Evolutionary conservation across 2,329 filamentous ascomycete species (phyloP).

Genomic region (Pyricularia sp.): DNA sequence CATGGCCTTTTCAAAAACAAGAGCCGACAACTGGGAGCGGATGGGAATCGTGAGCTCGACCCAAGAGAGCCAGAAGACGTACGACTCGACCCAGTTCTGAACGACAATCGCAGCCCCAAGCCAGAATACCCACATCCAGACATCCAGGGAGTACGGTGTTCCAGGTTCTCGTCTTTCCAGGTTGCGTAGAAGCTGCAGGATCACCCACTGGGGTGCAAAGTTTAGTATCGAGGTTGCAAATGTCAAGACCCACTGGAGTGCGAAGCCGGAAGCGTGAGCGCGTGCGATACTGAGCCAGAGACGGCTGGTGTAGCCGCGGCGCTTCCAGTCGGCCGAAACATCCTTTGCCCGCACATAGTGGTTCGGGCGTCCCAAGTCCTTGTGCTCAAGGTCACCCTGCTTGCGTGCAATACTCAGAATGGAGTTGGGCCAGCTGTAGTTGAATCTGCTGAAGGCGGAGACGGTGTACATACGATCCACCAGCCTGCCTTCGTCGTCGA

Average conservation of each 20-base stretch:
- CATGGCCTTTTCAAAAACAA: constrained; percentile 71
- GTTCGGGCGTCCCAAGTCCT: constrained; percentile 53
- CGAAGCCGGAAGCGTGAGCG: constrained; percentile 46
- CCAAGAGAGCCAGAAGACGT: constrained; percentile 56
- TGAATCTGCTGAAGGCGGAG: constrained; percentile 52
- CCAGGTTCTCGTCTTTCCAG: constrained; percentile 47
- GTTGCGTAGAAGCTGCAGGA: constrained; percentile 54
- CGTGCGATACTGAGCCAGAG: constrained; percentile 53
- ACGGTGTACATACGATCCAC: constrained; percentile 57
- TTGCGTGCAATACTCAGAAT: constrained; percentile 50
- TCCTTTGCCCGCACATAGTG: constrained; percentile 42
- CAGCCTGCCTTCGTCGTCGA: constrained; percentile 36
- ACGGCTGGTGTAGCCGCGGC: constrained; percentile 31
- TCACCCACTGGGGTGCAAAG: constrained; percentile 61
- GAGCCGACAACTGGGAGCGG: constrained; percentile 58
- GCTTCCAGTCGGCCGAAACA: constrained; percentile 40
- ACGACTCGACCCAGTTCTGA: constrained; percentile 42
- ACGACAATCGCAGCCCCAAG: constrained; percentile 52
- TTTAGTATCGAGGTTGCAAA: constrained; percentile 46
- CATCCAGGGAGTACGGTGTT: constrained; percentile 35
- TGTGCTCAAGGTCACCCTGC: constrained; percentile 45
- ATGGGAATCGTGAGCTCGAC: constrained; percentile 55
- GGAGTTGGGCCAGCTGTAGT: constrained; percentile 53
- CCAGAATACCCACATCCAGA: constrained; percentile 60
- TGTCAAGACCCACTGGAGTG: constrained; percentile 50